Percentiles rank a stretch among this genome's conserved stretches.
These are phyloP conservation scores for Mycena vulgaris DNA, from an alignment of 768 basidiomycete species.

Conservation along the genomic window DNA sequence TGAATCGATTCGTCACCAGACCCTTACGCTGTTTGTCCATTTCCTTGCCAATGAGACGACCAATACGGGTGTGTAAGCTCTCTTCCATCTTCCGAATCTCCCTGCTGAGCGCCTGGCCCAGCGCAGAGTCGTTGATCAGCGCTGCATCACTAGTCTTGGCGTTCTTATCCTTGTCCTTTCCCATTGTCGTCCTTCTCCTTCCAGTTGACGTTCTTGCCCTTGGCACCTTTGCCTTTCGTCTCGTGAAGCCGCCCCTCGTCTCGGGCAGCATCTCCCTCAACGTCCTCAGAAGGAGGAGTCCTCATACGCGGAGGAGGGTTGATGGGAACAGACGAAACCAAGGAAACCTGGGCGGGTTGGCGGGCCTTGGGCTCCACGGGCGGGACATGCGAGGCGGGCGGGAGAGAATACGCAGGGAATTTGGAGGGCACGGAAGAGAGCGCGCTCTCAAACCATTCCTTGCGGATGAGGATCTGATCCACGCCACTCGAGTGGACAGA, in stretches of 20 bases:
- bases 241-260: constrained; percentile 75
- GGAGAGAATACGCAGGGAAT: constrained; percentile 66
- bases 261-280: constrained; percentile 73
- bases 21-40: constrained; percentile 91
- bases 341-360: constrained; percentile 46
- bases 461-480: constrained; percentile 88
- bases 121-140: constrained; percentile 65
- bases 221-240: constrained; percentile 60
- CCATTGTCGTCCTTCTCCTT: constrained; percentile 58
- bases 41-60: constrained; percentile 86
- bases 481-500: constrained; percentile 93
- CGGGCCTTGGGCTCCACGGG: constrained; percentile 37
- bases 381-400: constrained; percentile 45
- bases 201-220: constrained; percentile 66
- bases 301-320: constrained; percentile 63
- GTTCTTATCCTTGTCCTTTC: constrained; percentile 59
- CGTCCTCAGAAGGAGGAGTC: constrained; percentile 84
- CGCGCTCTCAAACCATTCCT: constrained; percentile 88
- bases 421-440: constrained; percentile 70
- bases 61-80: constrained; percentile 80
- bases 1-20: constrained; percentile 18
- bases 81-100: constrained; percentile 91
- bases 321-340: constrained; percentile 39
- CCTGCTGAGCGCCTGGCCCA: constrained; percentile 74
- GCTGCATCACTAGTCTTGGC: constrained; percentile 51